These are phyloP conservation scores for Physcia stellaris DNA, from an alignment of 495 filamentous ascomycete species.

Conservation along the genomic window DNA sequence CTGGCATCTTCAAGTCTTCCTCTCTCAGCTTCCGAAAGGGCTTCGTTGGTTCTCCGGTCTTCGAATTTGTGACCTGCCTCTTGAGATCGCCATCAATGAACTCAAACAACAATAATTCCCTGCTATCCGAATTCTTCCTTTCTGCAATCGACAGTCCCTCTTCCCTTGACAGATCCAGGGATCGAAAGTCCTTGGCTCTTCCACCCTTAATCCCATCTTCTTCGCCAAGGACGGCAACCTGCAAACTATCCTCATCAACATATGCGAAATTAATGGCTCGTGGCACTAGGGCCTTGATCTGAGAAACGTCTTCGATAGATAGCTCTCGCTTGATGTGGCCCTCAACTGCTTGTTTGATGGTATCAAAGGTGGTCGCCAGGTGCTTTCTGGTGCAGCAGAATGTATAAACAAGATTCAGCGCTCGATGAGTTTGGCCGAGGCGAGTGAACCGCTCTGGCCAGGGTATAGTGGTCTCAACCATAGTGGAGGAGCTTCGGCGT, in stretches of 20 bases:
- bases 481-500: slow-evolving; percentile 26
- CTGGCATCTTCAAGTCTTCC: slow-evolving; percentile 85
- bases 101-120: slow-evolving; percentile 75
- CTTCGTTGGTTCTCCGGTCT: slow-evolving; percentile 57
- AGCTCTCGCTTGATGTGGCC: slow-evolving; percentile 61
- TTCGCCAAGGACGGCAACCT: slow-evolving; percentile 63
- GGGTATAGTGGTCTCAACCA: slow-evolving; percentile 33
- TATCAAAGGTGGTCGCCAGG: slow-evolving; percentile 80
- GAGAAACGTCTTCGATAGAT: slow-evolving; percentile 62
- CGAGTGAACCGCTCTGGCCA: slow-evolving; percentile 66
- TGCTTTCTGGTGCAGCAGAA: slow-evolving; percentile 91
- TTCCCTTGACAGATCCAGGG: slow-evolving; percentile 6
- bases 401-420: slow-evolving; percentile 84
- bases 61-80: slow-evolving; percentile 53
- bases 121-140: slow-evolving; percentile 24
- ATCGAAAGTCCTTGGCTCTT: slow-evolving; percentile 24
- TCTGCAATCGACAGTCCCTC: slow-evolving; percentile 26
- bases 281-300: slow-evolving; percentile 65
- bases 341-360: slow-evolving; percentile 73
- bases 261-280: slow-evolving; percentile 70
- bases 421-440: slow-evolving; percentile 65
- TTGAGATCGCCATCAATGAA: slow-evolving; percentile 87
- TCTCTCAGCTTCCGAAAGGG: slow-evolving; percentile 49
- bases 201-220: slow-evolving; percentile 36
- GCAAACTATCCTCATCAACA: slow-evolving; percentile 67